These are phyloP conservation scores for Psilocybe azurescens DNA, from an alignment of 768 basidiomycete genomes.

Conservation along the genomic window DNA sequence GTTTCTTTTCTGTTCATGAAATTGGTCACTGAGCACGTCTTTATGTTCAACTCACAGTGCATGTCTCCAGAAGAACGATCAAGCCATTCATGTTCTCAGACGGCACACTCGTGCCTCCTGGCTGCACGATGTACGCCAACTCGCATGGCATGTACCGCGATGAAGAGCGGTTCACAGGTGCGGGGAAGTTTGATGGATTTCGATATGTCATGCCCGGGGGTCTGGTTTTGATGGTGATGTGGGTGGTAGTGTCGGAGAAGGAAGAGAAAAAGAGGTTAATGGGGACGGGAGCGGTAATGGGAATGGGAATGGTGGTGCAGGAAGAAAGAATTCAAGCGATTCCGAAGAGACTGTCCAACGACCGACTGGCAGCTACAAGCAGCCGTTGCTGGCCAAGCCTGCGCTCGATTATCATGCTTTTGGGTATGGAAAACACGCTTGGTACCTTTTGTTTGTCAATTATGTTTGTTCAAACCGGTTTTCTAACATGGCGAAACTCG, in stretches of 20 bases:
- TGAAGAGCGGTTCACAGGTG: conserved; percentile 34
- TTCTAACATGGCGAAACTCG: too few relatives aligned
- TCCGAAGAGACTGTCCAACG: background rate
- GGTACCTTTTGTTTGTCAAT: conserved; percentile 8
- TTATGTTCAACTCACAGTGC: conserved; percentile 21
- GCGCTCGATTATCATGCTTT: conserved; percentile 35
- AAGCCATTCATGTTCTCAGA: conserved; percentile 38
- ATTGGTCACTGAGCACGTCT: too few relatives aligned
- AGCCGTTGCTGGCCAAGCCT: conserved; percentile 23
- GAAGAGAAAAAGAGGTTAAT: background rate
- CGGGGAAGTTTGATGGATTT: conserved; percentile 49
- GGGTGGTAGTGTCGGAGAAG: background rate
- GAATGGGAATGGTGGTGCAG: background rate
- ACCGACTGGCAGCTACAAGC: conserved; percentile 23
- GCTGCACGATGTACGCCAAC: conserved; percentile 27
- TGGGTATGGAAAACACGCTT: conserved; percentile 38
- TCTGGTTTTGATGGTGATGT: background rate
- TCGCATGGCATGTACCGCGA: conserved; percentile 27
- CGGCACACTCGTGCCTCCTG: conserved; percentile 36
- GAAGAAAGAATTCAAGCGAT: too few relatives aligned
- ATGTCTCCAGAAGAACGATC: conserved; percentile 30
- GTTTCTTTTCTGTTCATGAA: background rate
- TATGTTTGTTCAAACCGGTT: too few relatives aligned
- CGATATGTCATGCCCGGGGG: conserved; percentile 43
- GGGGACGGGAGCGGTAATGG: background rate